Conservation (phyloP, 345 rosid genomes). For the Salix purpurea region DNA sequence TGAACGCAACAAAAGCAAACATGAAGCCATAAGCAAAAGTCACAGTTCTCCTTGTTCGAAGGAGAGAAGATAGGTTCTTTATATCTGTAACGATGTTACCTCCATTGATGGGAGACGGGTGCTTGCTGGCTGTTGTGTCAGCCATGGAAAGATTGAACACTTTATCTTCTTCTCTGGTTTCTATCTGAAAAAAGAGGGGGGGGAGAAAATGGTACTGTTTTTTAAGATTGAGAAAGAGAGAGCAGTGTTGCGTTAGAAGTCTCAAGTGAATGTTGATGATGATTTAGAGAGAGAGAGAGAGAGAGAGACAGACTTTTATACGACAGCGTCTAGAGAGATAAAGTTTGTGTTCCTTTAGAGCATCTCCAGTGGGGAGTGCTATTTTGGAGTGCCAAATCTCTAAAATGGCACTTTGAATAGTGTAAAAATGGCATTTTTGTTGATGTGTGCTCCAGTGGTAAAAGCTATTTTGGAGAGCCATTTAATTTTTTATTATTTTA, state of each 20-base stretch:
- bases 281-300: neutral
- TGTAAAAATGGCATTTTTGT: too few species aligned
- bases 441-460: too few species aligned
- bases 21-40: slow-evolving; percentile 60
- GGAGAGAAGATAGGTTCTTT: slow-evolving; percentile 36
- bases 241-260: neutral
- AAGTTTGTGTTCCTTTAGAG: neutral
- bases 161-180: neutral
- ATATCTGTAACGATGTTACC: slow-evolving; percentile 38
- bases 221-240: neutral
- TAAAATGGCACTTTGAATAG: too few species aligned
- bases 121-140: slow-evolving; percentile 45
- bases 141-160: slow-evolving; percentile 38
- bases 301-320: neutral
- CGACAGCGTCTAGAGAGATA: neutral
- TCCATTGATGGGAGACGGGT: slow-evolving; percentile 30
- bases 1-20: slow-evolving; percentile 59
- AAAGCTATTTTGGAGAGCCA: too few species aligned
- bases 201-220: too few species aligned
- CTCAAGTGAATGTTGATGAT: neutral
- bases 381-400: too few species aligned
- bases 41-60: slow-evolving; percentile 49
- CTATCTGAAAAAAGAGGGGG: neutral
- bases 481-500: too few species aligned
- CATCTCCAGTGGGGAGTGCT: too few species aligned